Percentiles rank a stretch among this genome's conserved stretches.
phyloP scores from a whole-genome alignment of 495 filamentous ascomycete genomes.

The Astrothelium macrocarpum region DNA sequence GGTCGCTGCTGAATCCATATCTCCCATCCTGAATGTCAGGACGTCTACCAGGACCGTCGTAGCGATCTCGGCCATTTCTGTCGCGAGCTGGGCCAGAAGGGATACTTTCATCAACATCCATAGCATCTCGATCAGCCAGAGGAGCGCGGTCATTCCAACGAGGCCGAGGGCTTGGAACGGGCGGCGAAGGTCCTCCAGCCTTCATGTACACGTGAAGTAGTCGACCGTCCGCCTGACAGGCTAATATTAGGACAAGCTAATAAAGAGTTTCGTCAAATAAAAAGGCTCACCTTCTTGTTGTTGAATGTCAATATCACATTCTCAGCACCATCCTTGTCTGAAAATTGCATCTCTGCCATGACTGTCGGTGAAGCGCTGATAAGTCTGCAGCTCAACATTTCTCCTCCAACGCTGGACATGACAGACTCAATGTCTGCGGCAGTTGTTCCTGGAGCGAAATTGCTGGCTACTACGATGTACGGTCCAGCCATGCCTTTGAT shows the following conservation, averaged over 20 bases:
- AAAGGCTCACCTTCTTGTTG: constrained; percentile 58
- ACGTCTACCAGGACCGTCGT: neutral
- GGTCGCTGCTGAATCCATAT: neutral
- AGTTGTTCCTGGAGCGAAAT: constrained; percentile 88
- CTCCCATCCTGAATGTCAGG: neutral
- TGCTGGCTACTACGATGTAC: constrained; percentile 73
- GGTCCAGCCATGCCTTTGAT: constrained; percentile 77
- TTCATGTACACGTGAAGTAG: constrained; percentile 69
- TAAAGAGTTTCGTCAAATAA: neutral
- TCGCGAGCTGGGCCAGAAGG: neutral
- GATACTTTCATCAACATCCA: constrained; percentile 30
- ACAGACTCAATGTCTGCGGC: constrained; percentile 89
- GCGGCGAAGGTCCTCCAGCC: constrained; percentile 3
- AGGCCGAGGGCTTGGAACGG: constrained; percentile 4
- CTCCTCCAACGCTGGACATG: constrained; percentile 60
- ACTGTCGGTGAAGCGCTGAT: constrained; percentile 63
- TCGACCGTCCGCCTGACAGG: constrained; percentile 69
- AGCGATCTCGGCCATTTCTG: neutral
- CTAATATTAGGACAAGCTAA: neutral
- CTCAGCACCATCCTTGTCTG: constrained; percentile 66
- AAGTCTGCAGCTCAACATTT: constrained; percentile 62
- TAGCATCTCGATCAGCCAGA: constrained; percentile 13
- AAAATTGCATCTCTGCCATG: constrained; percentile 77
- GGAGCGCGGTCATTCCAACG: constrained; percentile 7
- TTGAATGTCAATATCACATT: constrained; percentile 75